Conservation (phyloP, 164 flowering plant species). For the Chloranthus sessilifolius region DNA sequence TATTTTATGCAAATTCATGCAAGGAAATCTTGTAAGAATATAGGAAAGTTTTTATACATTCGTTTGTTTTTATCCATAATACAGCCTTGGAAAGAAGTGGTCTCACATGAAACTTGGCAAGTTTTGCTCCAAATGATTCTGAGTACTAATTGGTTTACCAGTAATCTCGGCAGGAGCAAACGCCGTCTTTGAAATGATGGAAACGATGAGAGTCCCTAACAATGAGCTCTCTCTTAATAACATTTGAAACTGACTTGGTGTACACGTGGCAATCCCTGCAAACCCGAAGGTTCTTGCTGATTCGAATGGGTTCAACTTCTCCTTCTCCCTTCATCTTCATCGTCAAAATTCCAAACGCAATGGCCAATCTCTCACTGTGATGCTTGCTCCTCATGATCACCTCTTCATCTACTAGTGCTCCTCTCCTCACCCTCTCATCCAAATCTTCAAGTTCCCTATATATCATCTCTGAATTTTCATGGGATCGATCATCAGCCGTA, state of each 20-base stretch:
- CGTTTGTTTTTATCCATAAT: too few species aligned
- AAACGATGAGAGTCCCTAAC: conserved; percentile 26
- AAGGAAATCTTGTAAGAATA: too few species aligned
- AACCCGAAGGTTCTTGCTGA: conserved; percentile 24
- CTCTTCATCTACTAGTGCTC: conserved; percentile 9
- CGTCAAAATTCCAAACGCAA: conserved; percentile 22
- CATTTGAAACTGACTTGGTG: conserved; percentile 25
- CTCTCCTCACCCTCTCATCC: conserved; percentile 13
- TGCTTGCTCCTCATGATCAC: conserved; percentile 17
- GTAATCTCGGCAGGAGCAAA: conserved; percentile 26
- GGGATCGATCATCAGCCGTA: conserved; percentile 20
- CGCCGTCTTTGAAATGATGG: conserved; percentile 28
- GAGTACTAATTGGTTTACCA: conserved; percentile 24
- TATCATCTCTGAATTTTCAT: conserved; percentile 12
- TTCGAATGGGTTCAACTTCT: conserved; percentile 21
- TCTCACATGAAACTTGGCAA: too few species aligned
- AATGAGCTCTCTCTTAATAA: conserved; percentile 18
- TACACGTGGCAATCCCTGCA: conserved; percentile 27
- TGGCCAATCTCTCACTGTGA: conserved; percentile 32
- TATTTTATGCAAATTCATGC: too few species aligned
- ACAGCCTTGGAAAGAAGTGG: too few species aligned
- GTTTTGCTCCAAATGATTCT: too few species aligned
- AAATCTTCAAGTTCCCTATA: conserved; percentile 16
- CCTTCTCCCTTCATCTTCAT: neutral
- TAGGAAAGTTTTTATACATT: too few species aligned